These are phyloP conservation scores for Diaporthe sp. DNA, from an alignment of 2,329 filamentous ascomycete genomes.

Conservation along the genomic window DNA sequence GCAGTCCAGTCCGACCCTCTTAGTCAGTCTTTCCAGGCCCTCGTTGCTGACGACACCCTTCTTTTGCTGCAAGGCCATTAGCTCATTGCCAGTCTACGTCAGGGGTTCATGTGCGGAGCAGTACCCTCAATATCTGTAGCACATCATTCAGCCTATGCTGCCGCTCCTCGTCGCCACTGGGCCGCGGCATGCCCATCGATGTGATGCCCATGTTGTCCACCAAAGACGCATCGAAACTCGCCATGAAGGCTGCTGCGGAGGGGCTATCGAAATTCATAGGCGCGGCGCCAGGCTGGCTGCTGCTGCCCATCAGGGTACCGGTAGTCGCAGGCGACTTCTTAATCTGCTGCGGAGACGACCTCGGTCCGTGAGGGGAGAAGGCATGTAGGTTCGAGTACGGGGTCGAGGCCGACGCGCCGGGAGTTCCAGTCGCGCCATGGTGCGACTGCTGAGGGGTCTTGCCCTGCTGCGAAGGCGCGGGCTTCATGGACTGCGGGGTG, in stretches of 20 bases:
- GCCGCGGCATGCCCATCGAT: conserved; percentile 58
- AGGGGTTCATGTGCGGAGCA: conserved; percentile 47
- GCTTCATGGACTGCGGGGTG: conserved; percentile 66
- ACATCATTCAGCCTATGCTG: conserved; percentile 68
- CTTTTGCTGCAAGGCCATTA: conserved; percentile 51
- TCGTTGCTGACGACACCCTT: conserved; percentile 80
- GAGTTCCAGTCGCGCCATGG: conserved; percentile 68
- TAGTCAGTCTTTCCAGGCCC: conserved; percentile 79
- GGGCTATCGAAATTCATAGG: conserved; percentile 74
- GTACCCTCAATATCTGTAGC: conserved; percentile 64
- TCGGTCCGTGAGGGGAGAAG: conserved; percentile 70
- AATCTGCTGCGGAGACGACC: conserved; percentile 75
- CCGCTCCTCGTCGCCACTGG: conserved; percentile 65
- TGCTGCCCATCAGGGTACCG: conserved; percentile 59
- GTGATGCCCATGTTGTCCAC: conserved; percentile 66
- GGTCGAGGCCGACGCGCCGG: conserved; percentile 78
- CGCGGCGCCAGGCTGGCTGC: conserved; percentile 34
- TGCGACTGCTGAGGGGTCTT: conserved; percentile 63
- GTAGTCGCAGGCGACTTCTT: conserved; percentile 73
- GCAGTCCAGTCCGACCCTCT: conserved; percentile 75
- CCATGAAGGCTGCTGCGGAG: conserved; percentile 72
- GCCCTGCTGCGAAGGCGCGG: conserved; percentile 65
- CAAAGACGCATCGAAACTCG: conserved; percentile 63
- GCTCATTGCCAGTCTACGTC: conserved; percentile 49
- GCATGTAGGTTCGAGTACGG: conserved; percentile 69